Evolutionary conservation across 306 rosid species (phyloP), one percentile per base, ranked within the genome.

Genomic region (Cucumis cinereus): DNA sequence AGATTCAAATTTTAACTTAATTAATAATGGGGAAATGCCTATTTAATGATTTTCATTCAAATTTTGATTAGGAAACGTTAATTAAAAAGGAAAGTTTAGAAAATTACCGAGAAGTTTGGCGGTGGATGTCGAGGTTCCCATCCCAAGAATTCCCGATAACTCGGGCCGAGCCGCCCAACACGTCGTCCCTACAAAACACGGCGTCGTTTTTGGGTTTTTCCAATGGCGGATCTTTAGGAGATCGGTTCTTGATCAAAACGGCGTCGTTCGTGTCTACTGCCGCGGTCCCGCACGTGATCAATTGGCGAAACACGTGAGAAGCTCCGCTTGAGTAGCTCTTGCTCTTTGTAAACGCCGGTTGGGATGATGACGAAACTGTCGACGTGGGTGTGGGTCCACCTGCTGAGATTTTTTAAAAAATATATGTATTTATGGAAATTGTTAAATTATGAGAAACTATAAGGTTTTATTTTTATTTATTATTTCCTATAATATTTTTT

Each of bases 271-370:
- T 84, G 26, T 87, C 88, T 35, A 72, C 84, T 6, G 62, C 79
- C 17, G 97, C 86, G 54, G 58, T 75, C n/a, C 98, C 85, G 59
- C 98, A 89, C 38, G 80, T 75, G 19, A 93, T 85, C 85, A 79
- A 81, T 61, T 89, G 90, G n/a, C 86, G 87, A 54, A 93, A 72
- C 79, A 83, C 77, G 41, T 62, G 70, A 49, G 96, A 83, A 50
- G 90, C 87, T 72, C 83, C 83, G 14, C 79, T 66, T 4, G 92
- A 86, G 77, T 85, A 80, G 81, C 85, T 89, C 78, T 82, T 88
- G 47, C 78, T 76, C 86, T 81, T 88, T 26, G 55, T 80, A 20
- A 78, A 78, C 1, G 93, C 58, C 11, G 89, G 66, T 16, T 81
- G 76, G 2, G 88, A 41, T 17, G 79, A 30, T 4, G 90, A 78